Conservation (phyloP, 1,284 basidiomycete genomes). For the Apiotrichum sp. region DNA sequence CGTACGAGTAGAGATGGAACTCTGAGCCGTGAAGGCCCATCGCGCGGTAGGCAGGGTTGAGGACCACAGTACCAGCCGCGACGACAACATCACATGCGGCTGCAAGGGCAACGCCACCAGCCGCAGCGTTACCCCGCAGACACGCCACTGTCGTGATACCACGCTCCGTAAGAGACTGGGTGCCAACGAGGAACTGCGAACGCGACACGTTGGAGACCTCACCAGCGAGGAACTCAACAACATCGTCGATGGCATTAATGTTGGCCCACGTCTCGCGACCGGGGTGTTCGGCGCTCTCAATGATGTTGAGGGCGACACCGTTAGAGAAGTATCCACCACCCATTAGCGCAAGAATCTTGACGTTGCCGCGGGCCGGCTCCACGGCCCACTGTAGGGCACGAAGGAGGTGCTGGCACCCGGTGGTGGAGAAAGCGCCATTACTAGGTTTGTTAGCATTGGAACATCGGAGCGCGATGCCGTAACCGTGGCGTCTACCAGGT, state of each 20-base stretch:
- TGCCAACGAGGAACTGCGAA: conserved; percentile 32
- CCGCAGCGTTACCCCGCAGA: conserved; percentile 49
- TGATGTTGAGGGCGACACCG: conserved; percentile 50
- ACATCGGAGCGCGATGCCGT: no score
- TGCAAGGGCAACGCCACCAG: conserved; percentile 50
- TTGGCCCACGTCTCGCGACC: conserved; percentile 50
- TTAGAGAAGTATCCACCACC: conserved; percentile 49
- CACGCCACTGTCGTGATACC: conserved; percentile 49
- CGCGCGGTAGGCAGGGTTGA: conserved; percentile 50
- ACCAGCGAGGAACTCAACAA: conserved; percentile 42
- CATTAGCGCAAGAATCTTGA: conserved; percentile 47
- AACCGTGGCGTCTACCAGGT: no score
- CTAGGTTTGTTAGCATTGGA: conserved; percentile 11
- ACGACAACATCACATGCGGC: conserved; percentile 48
- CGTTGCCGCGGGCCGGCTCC: conserved; percentile 33
- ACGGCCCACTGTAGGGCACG: conserved; percentile 43
- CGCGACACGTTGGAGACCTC: conserved; percentile 25
- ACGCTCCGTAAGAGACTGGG: conserved; percentile 39
- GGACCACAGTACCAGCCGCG: conserved; percentile 42
- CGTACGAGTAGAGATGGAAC: conserved; percentile 48
- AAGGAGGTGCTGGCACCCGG: conserved; percentile 45
- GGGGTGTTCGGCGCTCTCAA: conserved; percentile 45
- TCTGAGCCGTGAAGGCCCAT: conserved; percentile 49
- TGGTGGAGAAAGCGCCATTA: conserved; percentile 49
- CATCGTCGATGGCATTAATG: conserved; percentile 50